Percentiles rank a stretch among this genome's conserved stretches.
phyloP scores from a whole-genome alignment of 305 asterid genomes.

The Salvia sclarea region DNA sequence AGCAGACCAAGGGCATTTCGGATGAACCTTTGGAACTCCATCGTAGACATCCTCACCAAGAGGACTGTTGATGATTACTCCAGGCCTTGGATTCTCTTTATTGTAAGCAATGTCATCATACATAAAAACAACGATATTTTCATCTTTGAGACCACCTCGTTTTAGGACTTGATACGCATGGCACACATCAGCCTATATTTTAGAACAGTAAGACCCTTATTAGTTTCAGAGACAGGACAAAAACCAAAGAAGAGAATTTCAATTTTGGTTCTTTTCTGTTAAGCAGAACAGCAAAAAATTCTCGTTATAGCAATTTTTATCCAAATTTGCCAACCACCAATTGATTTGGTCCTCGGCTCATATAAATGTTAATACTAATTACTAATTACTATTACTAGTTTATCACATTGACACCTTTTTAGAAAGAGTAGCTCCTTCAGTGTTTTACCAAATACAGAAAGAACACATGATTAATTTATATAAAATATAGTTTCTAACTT shows the following conservation, averaged over 20 bases:
- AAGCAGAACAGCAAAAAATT: background rate
- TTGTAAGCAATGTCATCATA: slow-evolving; percentile 92
- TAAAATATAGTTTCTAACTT: background rate
- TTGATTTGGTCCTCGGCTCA: background rate
- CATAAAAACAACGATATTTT: slow-evolving; percentile 88
- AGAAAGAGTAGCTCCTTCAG: background rate
- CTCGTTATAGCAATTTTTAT: background rate
- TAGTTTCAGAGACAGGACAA: slow-evolving; percentile 3
- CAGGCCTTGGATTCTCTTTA: slow-evolving; percentile 85
- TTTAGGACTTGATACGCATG: slow-evolving; percentile 90
- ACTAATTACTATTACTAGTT: background rate
- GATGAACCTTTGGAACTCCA: slow-evolving; percentile 89
- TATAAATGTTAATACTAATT: background rate
- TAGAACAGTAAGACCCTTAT: slow-evolving; percentile 17
- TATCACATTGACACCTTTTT: background rate
- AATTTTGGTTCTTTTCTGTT: background rate
- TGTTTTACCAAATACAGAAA: slow-evolving; percentile 4
- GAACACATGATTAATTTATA: background rate
- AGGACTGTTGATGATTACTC: slow-evolving; percentile 87
- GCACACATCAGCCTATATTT: slow-evolving; percentile 82
- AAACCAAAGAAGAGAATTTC: background rate
- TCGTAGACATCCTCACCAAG: slow-evolving; percentile 81
- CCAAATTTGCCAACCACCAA: background rate
- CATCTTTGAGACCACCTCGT: slow-evolving; percentile 89
- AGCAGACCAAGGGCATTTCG: slow-evolving; percentile 2